Base-by-base conservation (phyloP, 1,284 basidiomycete genomes). In the Fomitopsis schrenkii region DNA sequence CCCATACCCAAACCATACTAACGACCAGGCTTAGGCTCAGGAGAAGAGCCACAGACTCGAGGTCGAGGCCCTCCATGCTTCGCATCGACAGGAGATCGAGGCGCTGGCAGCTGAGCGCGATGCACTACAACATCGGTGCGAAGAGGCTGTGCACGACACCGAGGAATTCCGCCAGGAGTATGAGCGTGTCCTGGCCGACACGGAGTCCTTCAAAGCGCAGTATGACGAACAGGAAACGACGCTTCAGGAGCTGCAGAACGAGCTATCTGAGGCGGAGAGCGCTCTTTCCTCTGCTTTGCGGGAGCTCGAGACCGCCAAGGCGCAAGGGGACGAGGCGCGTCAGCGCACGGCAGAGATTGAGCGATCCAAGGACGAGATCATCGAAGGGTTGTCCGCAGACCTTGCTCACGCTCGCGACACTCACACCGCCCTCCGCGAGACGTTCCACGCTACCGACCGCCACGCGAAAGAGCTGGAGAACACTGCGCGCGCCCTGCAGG, bases 391-490 rank as follows among this genome's bases (percentile, higher is more conserved):
- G 17, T 55, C 58, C 17, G 42, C 38, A 14, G 58, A 59, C 28
- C 52, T 59, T 7, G 14, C 58, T 1, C 50, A 59, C 42, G 58
- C 58, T 19, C 58, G 58, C 28, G 58, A 59, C 26, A 38, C 58
- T 2, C 58, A 59, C 40, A 41, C 50, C 14, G 58, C 58, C 22
- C 50, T 59, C 28, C 52, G 41, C n/a, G 58, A 59, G 58, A 55
- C 52, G 1, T 59, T 59, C 58, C 53, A 45, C 15, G 58, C 52
- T 22, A 59, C 52, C 2, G 58, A 59, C 28, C 52, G 46, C 12
- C 58, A 55, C 22, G 58, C 58, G 15, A 59, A 59, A 40, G 53
- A 54, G 26, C 58, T 59, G 7, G 58, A 59, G 41, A 52, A 36
- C 10, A 19, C 40, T 14, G 50, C 42, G 12, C 50, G 53, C 15